These are phyloP conservation scores for Jasminum sambac DNA, from an alignment of 257 asterid genomes.

Conservation along the genomic window DNA sequence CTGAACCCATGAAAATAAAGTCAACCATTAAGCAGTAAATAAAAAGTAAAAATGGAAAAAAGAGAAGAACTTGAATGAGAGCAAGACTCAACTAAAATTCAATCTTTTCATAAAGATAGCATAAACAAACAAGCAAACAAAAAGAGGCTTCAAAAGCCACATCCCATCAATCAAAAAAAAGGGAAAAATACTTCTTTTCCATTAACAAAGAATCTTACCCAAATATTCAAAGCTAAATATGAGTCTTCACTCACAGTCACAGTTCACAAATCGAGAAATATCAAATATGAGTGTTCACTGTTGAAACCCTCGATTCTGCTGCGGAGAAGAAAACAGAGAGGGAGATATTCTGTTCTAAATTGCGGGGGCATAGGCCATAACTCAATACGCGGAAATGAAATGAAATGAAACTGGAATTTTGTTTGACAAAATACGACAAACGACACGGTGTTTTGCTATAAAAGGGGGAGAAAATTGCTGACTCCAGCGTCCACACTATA, in stretches of 20 bases:
- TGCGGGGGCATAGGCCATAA: not conserved
- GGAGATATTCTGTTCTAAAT: slow-evolving; percentile 1
- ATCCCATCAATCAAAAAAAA: slow-evolving; percentile 12
- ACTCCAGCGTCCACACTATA: slow-evolving; percentile 30
- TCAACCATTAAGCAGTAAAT: slow-evolving; percentile 21
- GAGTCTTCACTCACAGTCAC: slow-evolving; percentile 12
- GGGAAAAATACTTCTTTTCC: not conserved
- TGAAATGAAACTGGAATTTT: slow-evolving; percentile 2
- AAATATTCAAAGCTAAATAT: slow-evolving; percentile 10
- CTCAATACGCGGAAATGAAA: slow-evolving; percentile 4
- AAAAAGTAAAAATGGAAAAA: not conserved
- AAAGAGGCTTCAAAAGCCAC: not conserved
- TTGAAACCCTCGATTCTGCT: slow-evolving; percentile 28
- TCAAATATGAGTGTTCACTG: slow-evolving; percentile 13
- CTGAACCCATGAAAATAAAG: slow-evolving; percentile 14
- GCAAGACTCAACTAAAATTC: slow-evolving; percentile 1
- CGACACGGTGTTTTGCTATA: slow-evolving; percentile 23
- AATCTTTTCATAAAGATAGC: not conserved
- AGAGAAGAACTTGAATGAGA: not conserved
- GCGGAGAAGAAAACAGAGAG: not conserved
- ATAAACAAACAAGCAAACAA: not conserved
- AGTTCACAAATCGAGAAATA: too few relatives aligned
- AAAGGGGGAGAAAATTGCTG: slow-evolving; percentile 19
- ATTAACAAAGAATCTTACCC: slow-evolving; percentile 16
- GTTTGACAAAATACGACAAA: slow-evolving; percentile 23